Evolutionary conservation across 2,329 filamentous ascomycete species (phyloP).

Genomic region (Penicillium crustosum): DNA sequence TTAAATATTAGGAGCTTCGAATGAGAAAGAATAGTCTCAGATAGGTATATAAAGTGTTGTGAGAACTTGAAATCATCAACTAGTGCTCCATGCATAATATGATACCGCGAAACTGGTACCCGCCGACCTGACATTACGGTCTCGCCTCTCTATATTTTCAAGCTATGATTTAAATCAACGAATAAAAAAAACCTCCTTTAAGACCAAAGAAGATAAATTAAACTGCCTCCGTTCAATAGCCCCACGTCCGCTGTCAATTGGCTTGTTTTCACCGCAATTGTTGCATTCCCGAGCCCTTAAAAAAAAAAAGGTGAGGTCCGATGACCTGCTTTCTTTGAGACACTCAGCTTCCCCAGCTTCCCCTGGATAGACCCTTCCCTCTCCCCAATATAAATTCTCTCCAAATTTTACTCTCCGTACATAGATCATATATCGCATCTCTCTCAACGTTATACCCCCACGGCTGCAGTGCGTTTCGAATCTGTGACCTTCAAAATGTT

Average conservation of each 20-base stretch:
- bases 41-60: not conserved
- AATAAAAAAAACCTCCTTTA: not conserved
- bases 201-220: not conserved
- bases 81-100: not conserved
- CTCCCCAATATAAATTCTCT: not conserved
- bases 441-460: not conserved
- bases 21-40: not conserved
- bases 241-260: conserved; percentile 3
- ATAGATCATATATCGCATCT: not conserved
- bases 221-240: not conserved
- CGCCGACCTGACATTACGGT: not conserved
- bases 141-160: not conserved
- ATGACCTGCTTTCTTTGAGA: not conserved
- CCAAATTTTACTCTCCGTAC: no score
- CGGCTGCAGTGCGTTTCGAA: not conserved
- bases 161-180: not conserved
- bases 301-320: not conserved
- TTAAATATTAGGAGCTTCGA: not conserved
- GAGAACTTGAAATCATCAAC: not conserved
- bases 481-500: conserved; percentile 26
- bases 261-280: conserved; percentile 12
- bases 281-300: conserved; percentile 9
- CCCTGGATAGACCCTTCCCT: not conserved
- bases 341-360: not conserved
- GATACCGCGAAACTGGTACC: not conserved